Evolutionary conservation across 441 rosid genomes (phyloP), one percentile per base, ranked within the genome.

Genomic region (Mallotus repandus): DNA sequence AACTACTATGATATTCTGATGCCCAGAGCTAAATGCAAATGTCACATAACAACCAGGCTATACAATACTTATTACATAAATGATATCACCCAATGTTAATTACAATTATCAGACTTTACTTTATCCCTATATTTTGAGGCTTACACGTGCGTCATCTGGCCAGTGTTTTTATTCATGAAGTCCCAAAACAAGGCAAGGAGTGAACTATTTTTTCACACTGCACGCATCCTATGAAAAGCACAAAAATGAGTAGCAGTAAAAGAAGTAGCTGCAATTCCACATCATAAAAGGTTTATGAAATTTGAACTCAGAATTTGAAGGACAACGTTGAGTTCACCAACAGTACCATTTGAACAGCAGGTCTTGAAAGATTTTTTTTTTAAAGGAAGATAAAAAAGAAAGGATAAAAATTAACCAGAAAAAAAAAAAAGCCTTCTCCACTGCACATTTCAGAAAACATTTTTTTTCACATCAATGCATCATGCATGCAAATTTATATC

Each of bases 391-490:
- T 1, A 32, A 32, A 68, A 9, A n/a, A 65, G 35, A 32, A 14
- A 29, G 63, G 72, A 38, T 13, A 19, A 68, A 19, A 12, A 7
- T 38, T 55, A 41, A 68, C 48, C 32, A 54, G 32, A 29, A 35
- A n/a, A 5, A 13, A 45, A 5, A 1, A 54, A 13, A 50, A 54
- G 6, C 29, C 59, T 45, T 9, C 19, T 45, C n/a, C 66, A 10
- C 2, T 32, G 67, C 49, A 50, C 59, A 25, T 45, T 46, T 61
- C 59, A 71, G 59, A 49, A 32, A 49, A 15, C 21, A 57, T 70
- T 59, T 38, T 48, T 48, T 29, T 18, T 59, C 48, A 18, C 43
- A 21, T n/a, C 55, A 21, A 2, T 32, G 46, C 29, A 25, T 14
- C 11, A 38, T 35, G 22, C 10, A 25, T 29, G 46, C 2, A 48